These are phyloP conservation scores for Beauveria bassiana DNA, from an alignment of 2,329 filamentous ascomycete genomes.

Conservation along the genomic window DNA sequence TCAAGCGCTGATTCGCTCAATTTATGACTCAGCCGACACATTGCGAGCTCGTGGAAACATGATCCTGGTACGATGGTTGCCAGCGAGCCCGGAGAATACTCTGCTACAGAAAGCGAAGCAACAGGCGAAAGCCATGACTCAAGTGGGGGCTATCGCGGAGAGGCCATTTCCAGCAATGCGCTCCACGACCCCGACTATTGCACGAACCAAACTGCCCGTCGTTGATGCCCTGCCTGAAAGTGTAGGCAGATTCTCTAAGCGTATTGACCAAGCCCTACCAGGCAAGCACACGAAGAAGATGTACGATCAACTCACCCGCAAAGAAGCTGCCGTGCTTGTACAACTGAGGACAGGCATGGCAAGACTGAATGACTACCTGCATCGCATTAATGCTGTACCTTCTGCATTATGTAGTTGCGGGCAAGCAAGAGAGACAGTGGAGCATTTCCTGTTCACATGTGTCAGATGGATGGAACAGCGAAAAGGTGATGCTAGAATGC, in stretches of 20 bases:
- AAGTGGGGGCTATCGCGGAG: not conserved
- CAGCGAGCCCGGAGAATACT: not conserved
- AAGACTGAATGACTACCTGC: conserved; percentile 3
- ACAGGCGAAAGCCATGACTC: not conserved
- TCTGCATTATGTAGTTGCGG: no score
- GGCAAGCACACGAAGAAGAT: no score
- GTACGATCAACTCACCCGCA: not conserved
- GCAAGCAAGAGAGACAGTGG: no score
- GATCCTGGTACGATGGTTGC: no score
- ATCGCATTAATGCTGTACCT: no score
- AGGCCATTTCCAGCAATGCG: not conserved
- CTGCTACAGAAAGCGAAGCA: not conserved
- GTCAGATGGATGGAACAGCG: no score
- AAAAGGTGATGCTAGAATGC: no score
- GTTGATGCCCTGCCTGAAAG: conserved; percentile 3
- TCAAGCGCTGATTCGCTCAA: no score
- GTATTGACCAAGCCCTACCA: no score
- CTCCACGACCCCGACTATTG: not conserved
- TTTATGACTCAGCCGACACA: no score
- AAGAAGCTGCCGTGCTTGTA: conserved; percentile 5
- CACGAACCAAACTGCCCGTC: not conserved
- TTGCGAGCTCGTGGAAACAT: no score
- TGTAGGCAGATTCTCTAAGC: conserved; percentile 9
- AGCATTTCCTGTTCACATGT: no score
- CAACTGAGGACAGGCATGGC: conserved; percentile 10